phyloP scores from a whole-genome alignment of 306 rosid genomes.

The Cajanus cajan region DNA sequence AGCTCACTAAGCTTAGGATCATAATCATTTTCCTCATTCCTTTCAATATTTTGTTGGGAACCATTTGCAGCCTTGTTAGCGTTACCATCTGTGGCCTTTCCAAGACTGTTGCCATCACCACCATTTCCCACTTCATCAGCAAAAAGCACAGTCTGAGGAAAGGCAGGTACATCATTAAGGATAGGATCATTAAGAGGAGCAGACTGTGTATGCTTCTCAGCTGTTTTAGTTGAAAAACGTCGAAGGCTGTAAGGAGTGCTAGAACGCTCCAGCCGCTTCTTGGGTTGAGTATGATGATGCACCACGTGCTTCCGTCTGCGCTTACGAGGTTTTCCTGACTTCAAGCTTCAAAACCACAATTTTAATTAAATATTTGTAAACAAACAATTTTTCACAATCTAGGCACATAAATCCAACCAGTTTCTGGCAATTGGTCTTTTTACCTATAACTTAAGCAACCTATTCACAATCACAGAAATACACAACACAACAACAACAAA shows the following conservation, averaged over 20 bases:
- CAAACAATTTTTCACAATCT: background rate
- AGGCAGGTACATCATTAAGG: constrained; percentile 35
- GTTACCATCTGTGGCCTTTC: constrained; percentile 21
- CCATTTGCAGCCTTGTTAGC: constrained; percentile 35
- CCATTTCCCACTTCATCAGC: constrained; percentile 41
- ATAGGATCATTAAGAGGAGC: constrained; percentile 35
- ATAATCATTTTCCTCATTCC: constrained; percentile 51
- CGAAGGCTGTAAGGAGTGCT: constrained; percentile 49
- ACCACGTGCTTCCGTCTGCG: constrained; percentile 61
- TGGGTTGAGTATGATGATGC: constrained; percentile 51
- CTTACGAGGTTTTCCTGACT: constrained; percentile 53
- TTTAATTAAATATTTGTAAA: background rate
- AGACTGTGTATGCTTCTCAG: constrained; percentile 43
- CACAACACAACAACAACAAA: too few relatives aligned
- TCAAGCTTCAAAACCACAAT: constrained; percentile 47
- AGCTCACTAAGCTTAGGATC: constrained; percentile 89
- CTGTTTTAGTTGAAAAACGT: constrained; percentile 36
- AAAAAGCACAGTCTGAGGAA: constrained; percentile 45
- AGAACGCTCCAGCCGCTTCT: constrained; percentile 70
- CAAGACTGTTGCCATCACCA: constrained; percentile 31
- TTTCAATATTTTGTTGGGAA: constrained; percentile 23
- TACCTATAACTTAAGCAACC: background rate
- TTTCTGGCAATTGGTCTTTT: background rate
- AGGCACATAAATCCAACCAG: background rate
- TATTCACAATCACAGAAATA: background rate